These are phyloP conservation scores for Rubia tinctorum DNA, from an alignment of 305 asterid genomes.

Conservation along the genomic window DNA sequence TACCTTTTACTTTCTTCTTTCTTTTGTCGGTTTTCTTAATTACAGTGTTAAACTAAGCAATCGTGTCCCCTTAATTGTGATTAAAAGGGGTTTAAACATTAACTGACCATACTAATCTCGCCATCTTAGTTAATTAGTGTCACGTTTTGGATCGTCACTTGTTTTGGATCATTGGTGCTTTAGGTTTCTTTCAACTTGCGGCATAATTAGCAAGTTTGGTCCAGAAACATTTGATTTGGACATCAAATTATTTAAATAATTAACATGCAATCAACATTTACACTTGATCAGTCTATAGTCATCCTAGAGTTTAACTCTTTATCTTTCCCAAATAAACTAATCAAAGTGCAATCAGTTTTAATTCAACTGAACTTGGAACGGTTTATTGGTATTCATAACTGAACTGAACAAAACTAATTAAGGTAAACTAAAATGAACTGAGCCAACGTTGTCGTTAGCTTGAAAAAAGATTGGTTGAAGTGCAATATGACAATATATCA, in stretches of 20 bases:
- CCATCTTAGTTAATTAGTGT: not conserved
- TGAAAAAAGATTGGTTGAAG: too few species aligned
- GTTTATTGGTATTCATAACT: too few species aligned
- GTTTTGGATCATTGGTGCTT: not conserved
- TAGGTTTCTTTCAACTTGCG: constrained; percentile 7
- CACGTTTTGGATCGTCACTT: constrained; percentile 5
- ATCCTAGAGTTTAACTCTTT: too few species aligned
- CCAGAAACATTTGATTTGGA: constrained; percentile 1
- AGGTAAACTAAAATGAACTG: too few species aligned
- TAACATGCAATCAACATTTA: not conserved
- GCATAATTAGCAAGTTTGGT: constrained; percentile 4
- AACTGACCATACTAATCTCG: not conserved
- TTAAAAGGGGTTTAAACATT: not conserved
- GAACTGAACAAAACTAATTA: too few species aligned
- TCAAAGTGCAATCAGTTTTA: too few species aligned
- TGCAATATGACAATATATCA: too few species aligned
- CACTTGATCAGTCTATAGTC: not conserved
- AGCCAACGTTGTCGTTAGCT: too few species aligned
- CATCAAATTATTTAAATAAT: not conserved
- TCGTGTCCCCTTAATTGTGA: not conserved
- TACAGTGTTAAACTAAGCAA: not conserved
- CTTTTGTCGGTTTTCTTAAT: not conserved
- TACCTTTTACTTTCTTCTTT: not conserved
- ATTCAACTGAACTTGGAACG: too few species aligned
- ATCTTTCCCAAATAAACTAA: too few species aligned